Conservation (phyloP, 345 rosid species). For the Linum trigynum region DNA sequence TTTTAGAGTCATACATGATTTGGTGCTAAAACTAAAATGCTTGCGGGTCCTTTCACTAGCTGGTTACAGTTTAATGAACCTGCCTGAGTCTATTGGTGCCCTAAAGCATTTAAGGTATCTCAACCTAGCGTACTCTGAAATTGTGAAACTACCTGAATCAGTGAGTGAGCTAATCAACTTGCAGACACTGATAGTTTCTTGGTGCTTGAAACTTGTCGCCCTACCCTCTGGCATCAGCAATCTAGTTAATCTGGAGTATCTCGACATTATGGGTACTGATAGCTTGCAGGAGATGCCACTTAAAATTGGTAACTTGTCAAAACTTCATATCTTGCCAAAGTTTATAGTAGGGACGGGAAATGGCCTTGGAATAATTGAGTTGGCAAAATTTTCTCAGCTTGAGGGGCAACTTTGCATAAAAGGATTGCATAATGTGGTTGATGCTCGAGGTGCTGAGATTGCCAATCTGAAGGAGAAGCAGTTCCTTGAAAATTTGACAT, state of each 20-base stretch:
- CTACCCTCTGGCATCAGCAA: neutral
- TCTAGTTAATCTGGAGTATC: neutral
- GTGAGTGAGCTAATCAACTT: neutral
- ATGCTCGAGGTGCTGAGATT: neutral
- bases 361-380: neutral
- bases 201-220: neutral
- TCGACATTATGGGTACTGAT: neutral
- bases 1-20: neutral
- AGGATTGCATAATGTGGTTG: constrained; percentile 4
- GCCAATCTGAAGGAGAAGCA: constrained; percentile 5
- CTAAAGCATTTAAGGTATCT: constrained; percentile 1
- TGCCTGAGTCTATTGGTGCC: neutral
- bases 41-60: constrained; percentile 6
- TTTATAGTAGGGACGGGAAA: neutral
- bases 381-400: neutral
- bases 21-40: constrained; percentile 3
- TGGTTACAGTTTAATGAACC: neutral
- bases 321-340: neutral
- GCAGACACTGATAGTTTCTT: neutral
- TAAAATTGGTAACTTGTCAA: neutral
- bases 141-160: constrained; percentile 1
- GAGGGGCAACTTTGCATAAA: neutral
- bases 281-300: constrained; percentile 2
- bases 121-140: neutral
- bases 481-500: neutral